A percentile compares a stretch with the other conserved stretches of the same genome.
These are phyloP conservation scores for Gracilaria domingensis DNA, from an alignment of 23 red algal species.

Conservation along the genomic window DNA sequence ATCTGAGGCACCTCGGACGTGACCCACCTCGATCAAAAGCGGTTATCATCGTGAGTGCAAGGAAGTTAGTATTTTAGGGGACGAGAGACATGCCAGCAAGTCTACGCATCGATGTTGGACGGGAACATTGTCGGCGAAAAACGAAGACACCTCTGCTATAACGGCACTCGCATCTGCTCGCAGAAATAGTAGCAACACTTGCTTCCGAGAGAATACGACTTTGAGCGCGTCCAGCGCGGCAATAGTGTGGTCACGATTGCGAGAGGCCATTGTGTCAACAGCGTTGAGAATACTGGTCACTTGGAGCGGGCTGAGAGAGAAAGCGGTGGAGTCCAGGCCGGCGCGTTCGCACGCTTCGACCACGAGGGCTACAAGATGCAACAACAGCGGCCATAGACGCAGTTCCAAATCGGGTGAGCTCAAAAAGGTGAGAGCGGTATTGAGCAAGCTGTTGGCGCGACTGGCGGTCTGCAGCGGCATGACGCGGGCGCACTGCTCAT, in stretches of 20 bases:
- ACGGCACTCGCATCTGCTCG: background rate
- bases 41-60: background rate
- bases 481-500: constrained; percentile 1
- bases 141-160: background rate
- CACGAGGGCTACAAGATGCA: background rate
- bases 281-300: background rate
- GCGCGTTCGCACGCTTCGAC: constrained; percentile 11
- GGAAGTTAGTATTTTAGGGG: background rate
- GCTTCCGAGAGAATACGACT: background rate
- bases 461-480: background rate
- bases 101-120: constrained; percentile 3
- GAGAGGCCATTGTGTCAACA: background rate
- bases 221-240: background rate
- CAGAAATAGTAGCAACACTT: background rate
- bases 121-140: background rate
- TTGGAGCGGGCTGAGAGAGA: background rate
- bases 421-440: background rate
- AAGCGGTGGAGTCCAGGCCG: background rate
- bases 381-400: background rate
- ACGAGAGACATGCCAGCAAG: background rate
- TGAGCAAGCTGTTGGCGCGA: background rate
- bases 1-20: background rate
- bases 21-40: background rate
- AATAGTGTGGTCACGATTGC: background rate
- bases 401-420: background rate